Percentiles rank a stretch among this genome's conserved stretches.
Conservation (phyloP, 2,329 filamentous ascomycete species). For the Fusarium nanum region DNA sequence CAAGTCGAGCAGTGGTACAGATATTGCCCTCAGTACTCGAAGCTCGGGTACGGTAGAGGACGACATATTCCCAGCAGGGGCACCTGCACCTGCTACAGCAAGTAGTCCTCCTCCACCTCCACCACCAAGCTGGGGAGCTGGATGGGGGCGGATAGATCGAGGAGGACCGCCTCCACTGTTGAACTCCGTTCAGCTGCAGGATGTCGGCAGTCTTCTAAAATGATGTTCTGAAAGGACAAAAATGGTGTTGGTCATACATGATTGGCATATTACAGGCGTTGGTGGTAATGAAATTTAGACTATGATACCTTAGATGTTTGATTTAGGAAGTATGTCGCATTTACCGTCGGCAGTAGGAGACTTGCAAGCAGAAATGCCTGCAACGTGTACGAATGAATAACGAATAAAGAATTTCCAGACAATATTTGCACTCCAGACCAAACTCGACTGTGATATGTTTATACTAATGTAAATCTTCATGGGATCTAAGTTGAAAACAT, state of each 20-base stretch:
- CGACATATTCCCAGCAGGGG: slow-evolving; percentile 39
- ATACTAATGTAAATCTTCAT: too few species aligned
- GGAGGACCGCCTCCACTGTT: slow-evolving; percentile 46
- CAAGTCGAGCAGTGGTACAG: slow-evolving; percentile 47
- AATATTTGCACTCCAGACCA: neutral
- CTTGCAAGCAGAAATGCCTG: slow-evolving; percentile 9
- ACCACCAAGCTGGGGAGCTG: slow-evolving; percentile 48
- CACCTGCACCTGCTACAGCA: slow-evolving; percentile 18
- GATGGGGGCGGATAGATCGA: slow-evolving; percentile 49
- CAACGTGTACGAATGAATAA: slow-evolving; percentile 40
- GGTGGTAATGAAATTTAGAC: slow-evolving; percentile 44
- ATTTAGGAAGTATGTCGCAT: slow-evolving; percentile 41
- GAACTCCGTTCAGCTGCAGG: slow-evolving; percentile 49
- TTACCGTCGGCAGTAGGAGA: slow-evolving; percentile 22
- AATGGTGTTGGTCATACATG: slow-evolving; percentile 14
- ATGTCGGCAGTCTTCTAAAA: slow-evolving; percentile 50
- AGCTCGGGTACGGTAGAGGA: slow-evolving; percentile 46
- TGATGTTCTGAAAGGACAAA: slow-evolving; percentile 18
- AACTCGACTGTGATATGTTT: too few species aligned
- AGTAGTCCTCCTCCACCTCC: slow-evolving; percentile 34
- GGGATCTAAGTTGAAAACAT: too few species aligned
- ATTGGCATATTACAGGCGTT: slow-evolving; percentile 43
- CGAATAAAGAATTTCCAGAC: slow-evolving; percentile 31
- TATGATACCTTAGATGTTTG: slow-evolving; percentile 48
- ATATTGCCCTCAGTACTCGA: slow-evolving; percentile 50